Evolutionary conservation across 306 rosid genomes (phyloP), one percentile per base, ranked within the genome.

Genomic region (Fragaria iinumae): DNA sequence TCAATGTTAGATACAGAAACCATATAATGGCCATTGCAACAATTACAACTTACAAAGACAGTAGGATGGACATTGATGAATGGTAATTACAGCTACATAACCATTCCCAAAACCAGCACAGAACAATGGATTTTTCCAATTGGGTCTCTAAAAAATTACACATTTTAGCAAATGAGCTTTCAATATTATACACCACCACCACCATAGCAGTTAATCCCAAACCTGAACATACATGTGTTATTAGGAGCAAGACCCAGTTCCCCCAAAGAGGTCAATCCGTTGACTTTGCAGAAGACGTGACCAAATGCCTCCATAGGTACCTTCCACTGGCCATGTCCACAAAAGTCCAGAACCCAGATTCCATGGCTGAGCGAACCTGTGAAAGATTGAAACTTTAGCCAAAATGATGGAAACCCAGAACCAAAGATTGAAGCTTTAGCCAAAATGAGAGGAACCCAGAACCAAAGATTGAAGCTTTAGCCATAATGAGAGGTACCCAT

Each of bases 281-380:
- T 41, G 57, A 71, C 81, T 90, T 89, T 12, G 90, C 55, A 23
- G 90, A 57, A 44, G 88, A 57, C 0, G 96, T 81, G 18, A 85
- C 87, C 88, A 92, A 77, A 53, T 92, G 82, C 87, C 89, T 94
- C 98, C 98, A 94, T 47, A 94, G 90, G 71, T 94, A 92, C 75
- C 97, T 94, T 9, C 98, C 98, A 73, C 93, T 89, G 39, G 96
- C 98, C 97, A 92, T 94, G 73, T 94, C 98, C 60, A 94, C 95
- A 29, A 82, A 80, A 27, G 89, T 85, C 98, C 98, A 92, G 76
- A 94, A 94, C 82, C 92, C 93, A 34, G 90, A 84, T 84, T 81
- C 88, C 78, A 91, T 47, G 13, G 85, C 91, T 32, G 83, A 82
- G 41, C 88, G 45, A 72, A 86, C 80, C 98, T 94, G 90, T 52